Evolutionary conservation across 345 rosid species (phyloP).

Genomic region (Diplotaxis tenuifolia): DNA sequence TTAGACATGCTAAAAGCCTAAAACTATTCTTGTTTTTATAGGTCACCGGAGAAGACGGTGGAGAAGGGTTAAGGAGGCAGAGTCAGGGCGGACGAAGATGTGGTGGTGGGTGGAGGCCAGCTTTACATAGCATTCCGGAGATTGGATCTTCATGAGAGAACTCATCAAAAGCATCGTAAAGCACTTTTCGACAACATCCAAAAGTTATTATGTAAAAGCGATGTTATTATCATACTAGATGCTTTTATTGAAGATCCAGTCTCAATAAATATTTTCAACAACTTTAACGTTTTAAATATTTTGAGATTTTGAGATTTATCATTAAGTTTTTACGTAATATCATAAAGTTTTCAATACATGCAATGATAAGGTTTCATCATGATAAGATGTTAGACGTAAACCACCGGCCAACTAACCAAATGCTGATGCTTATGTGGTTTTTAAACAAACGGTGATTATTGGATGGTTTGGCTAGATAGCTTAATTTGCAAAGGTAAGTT

Average conservation of each 20-base stretch:
- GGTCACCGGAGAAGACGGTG: constrained; percentile 39
- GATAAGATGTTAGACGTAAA: background rate
- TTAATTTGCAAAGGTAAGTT: background rate
- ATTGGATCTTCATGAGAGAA: constrained; percentile 38
- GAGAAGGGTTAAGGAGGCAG: constrained; percentile 35
- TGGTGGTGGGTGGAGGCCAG: constrained; percentile 78
- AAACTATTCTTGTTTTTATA: constrained; percentile 6
- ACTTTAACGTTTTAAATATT: constrained; percentile 5
- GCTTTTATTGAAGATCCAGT: constrained; percentile 13
- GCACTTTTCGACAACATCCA: constrained; percentile 25
- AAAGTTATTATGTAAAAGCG: constrained; percentile 24
- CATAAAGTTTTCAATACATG: background rate
- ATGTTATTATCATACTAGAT: constrained; percentile 23
- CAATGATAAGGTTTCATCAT: background rate
- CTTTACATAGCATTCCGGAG: constrained; percentile 82
- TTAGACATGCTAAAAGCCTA: background rate
- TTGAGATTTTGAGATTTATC: background rate
- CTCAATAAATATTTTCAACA: background rate
- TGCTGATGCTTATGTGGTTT: background rate
- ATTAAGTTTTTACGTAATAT: background rate
- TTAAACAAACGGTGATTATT: background rate
- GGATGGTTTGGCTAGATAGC: background rate
- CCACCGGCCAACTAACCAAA: background rate
- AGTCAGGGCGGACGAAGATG: constrained; percentile 31
- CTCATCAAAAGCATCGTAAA: constrained; percentile 18